These are phyloP conservation scores for Alternaria sp. DNA, from an alignment of 2,329 filamentous ascomycete genomes.

Conservation along the genomic window DNA sequence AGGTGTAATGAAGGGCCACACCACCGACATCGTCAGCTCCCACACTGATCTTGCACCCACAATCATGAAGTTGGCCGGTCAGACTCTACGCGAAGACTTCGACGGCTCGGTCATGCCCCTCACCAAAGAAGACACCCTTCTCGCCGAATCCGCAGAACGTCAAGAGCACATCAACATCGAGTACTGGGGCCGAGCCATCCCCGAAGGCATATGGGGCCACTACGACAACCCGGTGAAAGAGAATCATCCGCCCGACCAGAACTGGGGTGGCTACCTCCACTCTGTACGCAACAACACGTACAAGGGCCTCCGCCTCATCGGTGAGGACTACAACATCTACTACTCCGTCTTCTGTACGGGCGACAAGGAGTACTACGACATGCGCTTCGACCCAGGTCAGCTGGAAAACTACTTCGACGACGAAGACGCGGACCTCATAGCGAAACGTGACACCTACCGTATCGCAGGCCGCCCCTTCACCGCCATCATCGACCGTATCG, in stretches of 20 bases:
- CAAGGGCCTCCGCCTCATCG: not conserved
- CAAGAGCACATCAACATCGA: not conserved
- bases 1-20: not conserved
- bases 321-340: not conserved
- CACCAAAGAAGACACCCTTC: not conserved
- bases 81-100: not conserved
- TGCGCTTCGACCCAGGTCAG: not conserved
- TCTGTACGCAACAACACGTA: not conserved
- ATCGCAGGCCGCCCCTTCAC: not conserved
- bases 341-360: not conserved
- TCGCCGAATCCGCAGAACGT: not conserved
- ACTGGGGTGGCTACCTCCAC: not conserved
- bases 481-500: not conserved
- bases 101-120: not conserved
- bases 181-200: not conserved
- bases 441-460: not conserved
- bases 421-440: not conserved
- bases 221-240: not conserved
- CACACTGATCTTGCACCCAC: not conserved
- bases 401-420: not conserved
- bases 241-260: not conserved
- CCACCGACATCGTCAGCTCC: not conserved
- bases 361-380: not conserved
- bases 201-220: not conserved
- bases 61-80: not conserved